Evolutionary conservation across 2,329 filamentous ascomycete genomes (phyloP), one percentile per base, ranked within the genome.

Genomic region (Epichloe aotearoae): DNA sequence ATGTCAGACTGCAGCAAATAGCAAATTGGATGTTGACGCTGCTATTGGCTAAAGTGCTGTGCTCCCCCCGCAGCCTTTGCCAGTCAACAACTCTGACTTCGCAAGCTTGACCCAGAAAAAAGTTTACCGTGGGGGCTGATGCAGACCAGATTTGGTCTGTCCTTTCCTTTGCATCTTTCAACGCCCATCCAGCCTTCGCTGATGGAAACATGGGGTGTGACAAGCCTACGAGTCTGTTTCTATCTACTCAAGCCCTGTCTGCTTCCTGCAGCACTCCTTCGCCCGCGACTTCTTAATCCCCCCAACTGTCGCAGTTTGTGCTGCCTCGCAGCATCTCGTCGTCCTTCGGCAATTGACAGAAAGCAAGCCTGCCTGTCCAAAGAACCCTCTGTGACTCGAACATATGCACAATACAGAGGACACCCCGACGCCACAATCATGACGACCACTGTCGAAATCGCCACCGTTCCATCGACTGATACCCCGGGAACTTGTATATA

Each of bases 391-490:
- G 8, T 41, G 10, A 7, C 26, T 36, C 40, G 43, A 46, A 26
- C 46, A 20, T 47, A 38, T 44, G 19, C 15, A 14, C 12, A n/a
- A 12, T 2, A 2, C 5, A 42, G 26, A 45, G 33, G 45, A 8
- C 45, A 46, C 44, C 2, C 15, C 33, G 49, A 49, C 36, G 5
- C 51, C 11, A 53, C 49, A 51, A 64, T 57, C 55, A 95, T 95
- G 90, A 76, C 82, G 58, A 84, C 77, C 63, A 80, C 73, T 59
- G 73, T 90, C 51, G 83, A 94, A 65, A 70, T 97, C 59, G 66
- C 91, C 54, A 85, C 83, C 17, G 86, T 85, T 53, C 91, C 91
- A 14, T 93, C 91, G 57, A 84, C 84, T 53, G 93, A 98, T 68
- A 95, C 89, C 19, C 79, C 83, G 1, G 91, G 91, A 50, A 87